Conservation (phyloP, 2,329 filamentous ascomycete genomes). For the Ciborinia camelliae region DNA sequence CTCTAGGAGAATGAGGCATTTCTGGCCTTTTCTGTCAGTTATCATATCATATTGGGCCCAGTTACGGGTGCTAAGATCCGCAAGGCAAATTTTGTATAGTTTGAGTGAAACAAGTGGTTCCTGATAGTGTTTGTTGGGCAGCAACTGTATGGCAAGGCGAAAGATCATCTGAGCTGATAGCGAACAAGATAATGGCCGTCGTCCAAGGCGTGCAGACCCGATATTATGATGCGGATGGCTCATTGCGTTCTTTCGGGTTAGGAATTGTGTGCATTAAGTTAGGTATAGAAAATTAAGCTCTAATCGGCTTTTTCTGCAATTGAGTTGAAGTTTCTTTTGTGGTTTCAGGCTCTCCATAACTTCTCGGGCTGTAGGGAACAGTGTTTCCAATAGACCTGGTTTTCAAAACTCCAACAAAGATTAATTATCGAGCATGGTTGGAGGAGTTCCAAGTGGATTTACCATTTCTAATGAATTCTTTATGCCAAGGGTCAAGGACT, state of each 20-base stretch:
- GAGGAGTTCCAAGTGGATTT: not conserved
- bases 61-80: not conserved
- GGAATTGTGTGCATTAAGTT: not conserved
- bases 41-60: constrained; percentile 1
- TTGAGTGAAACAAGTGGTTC: no score
- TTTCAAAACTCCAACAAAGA: not conserved
- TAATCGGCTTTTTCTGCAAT: not conserved
- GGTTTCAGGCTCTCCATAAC: not conserved
- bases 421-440: not conserved
- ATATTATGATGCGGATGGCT: not conserved
- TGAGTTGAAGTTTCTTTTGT: not conserved
- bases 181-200: not conserved
- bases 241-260: not conserved
- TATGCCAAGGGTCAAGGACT: not conserved
- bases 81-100: not conserved
- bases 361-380: not conserved
- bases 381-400: not conserved
- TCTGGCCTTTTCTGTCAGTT: constrained; percentile 4
- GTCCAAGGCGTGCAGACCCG: not conserved
- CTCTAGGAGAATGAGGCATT: not conserved
- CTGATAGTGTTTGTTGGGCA: not conserved
- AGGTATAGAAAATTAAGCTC: not conserved
- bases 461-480: not conserved
- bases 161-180: not conserved
- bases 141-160: not conserved